A percentile compares a stretch with the other conserved stretches of the same genome.
Evolutionary conservation across 2,329 filamentous ascomycete species (phyloP).

Genomic region (Neobulgaria alba): DNA sequence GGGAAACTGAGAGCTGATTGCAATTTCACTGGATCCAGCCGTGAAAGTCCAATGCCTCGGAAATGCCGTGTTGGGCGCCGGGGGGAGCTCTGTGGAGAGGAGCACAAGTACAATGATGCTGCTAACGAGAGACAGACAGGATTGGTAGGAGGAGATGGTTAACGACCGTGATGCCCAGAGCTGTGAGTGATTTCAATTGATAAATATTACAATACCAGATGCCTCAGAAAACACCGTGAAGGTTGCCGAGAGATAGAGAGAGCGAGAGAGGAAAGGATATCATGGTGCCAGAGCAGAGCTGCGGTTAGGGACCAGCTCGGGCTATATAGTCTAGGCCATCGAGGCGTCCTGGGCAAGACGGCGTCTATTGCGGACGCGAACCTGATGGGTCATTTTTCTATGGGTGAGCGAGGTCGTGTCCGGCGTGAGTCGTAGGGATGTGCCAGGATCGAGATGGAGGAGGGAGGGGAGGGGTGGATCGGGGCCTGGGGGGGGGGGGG

Average conservation of each 20-base stretch:
- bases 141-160: slow-evolving; percentile 16
- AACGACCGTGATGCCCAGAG: slow-evolving; percentile 19
- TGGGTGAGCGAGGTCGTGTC: neutral
- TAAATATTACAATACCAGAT: slow-evolving; percentile 18
- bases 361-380: slow-evolving; percentile 19
- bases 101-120: neutral
- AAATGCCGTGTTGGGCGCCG: slow-evolving; percentile 4
- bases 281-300: neutral
- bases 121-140: slow-evolving; percentile 15
- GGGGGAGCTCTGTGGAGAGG: neutral
- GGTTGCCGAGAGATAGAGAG: neutral
- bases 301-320: neutral
- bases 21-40: slow-evolving; percentile 25
- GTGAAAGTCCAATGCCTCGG: slow-evolving; percentile 15
- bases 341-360: slow-evolving; percentile 11
- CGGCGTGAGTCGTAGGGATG: slow-evolving; percentile 3
- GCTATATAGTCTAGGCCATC: slow-evolving; percentile 24
- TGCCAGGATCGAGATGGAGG: slow-evolving; percentile 19
- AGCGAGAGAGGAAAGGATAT: neutral
- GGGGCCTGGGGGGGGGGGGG: neutral
- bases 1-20: slow-evolving; percentile 4
- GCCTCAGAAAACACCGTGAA: slow-evolving; percentile 1
- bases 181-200: slow-evolving; percentile 18
- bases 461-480: neutral
- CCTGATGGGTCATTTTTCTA: slow-evolving; percentile 24